Evolutionary conservation across 805 yeast genomes (phyloP).

Genomic region (Kodamaea kaohsiungensis): DNA sequence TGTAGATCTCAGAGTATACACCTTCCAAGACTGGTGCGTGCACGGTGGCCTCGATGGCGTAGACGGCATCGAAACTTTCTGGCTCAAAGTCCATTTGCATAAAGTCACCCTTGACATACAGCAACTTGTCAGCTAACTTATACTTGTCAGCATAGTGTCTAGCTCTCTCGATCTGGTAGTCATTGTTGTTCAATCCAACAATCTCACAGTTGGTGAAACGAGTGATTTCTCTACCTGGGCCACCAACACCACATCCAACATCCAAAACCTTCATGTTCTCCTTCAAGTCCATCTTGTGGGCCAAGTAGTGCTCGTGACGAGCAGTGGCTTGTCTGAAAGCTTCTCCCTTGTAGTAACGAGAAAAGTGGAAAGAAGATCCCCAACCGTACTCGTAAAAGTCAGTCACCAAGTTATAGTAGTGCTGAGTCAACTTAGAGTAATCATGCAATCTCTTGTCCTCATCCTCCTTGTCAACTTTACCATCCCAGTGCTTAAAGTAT

Average conservation of each 20-base stretch:
- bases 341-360: conserved; percentile 91
- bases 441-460: conserved; percentile 75
- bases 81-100: conserved; percentile 98
- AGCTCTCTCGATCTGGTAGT: conserved; percentile 93
- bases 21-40: conserved; percentile 97
- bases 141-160: conserved; percentile 70
- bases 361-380: conserved; percentile 98
- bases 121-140: conserved; percentile 70
- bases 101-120: conserved; percentile 94
- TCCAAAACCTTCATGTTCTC: conserved; percentile 87
- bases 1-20: conserved; percentile 91
- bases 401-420: conserved; percentile 94
- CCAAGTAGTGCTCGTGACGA: conserved; percentile 95
- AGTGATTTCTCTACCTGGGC: conserved; percentile 95
- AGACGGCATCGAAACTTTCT: conserved; percentile 90
- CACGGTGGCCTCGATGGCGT: conserved; percentile 98
- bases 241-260: conserved; percentile 99
- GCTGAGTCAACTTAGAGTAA: conserved; percentile 88
- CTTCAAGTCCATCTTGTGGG: conserved; percentile 76
- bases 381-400: conserved; percentile 99
- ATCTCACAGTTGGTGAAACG: conserved; percentile 86
- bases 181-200: conserved; percentile 94
- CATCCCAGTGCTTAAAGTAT: conserved; percentile 97
- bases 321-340: conserved; percentile 93
- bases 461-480: conserved; percentile 72